Conservation (phyloP, 2,329 filamentous ascomycete species). For the Colletotrichum sojae region DNA sequence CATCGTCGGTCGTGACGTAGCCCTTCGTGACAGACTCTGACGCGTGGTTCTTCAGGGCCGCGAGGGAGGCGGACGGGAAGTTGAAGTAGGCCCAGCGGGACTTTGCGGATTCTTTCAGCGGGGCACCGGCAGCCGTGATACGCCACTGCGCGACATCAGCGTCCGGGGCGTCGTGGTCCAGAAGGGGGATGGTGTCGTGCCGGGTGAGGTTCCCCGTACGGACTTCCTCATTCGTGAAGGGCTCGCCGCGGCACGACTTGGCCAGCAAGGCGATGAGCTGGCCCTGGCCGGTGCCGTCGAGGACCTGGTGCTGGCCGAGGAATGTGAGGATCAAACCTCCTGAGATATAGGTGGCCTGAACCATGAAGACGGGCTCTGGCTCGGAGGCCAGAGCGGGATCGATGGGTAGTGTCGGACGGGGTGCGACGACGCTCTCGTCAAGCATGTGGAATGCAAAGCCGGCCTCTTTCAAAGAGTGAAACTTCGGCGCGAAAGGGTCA, state of each 20-base stretch:
- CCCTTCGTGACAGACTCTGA: conserved; percentile 43
- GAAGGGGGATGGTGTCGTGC: conserved; percentile 53
- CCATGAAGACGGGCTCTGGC: conserved; percentile 27
- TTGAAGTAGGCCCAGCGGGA: conserved; percentile 59
- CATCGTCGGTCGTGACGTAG: conserved; percentile 69
- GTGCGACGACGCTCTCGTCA: conserved; percentile 58
- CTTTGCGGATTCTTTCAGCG: background rate
- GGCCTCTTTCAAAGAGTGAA: conserved; percentile 53
- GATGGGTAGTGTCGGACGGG: conserved; percentile 31
- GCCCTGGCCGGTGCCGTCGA: conserved; percentile 66
- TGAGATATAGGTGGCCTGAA: conserved; percentile 46
- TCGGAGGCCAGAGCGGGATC: conserved; percentile 1
- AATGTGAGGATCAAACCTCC: conserved; percentile 66
- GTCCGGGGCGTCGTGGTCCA: conserved; percentile 53
- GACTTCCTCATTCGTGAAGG: conserved; percentile 61
- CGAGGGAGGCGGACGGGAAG: conserved; percentile 56
- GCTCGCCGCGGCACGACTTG: conserved; percentile 62
- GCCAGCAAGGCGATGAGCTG: conserved; percentile 62
- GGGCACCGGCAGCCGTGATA: background rate
- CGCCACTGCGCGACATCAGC: conserved; percentile 48
- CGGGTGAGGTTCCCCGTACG: conserved; percentile 57
- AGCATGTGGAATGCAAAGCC: conserved; percentile 64
- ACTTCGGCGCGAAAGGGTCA: conserved; percentile 52
- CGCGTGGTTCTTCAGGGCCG: conserved; percentile 57
- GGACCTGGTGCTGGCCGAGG: conserved; percentile 61